Conservation (phyloP, 352 stramenopile genomes). For the Pythium sukuiense region DNA sequence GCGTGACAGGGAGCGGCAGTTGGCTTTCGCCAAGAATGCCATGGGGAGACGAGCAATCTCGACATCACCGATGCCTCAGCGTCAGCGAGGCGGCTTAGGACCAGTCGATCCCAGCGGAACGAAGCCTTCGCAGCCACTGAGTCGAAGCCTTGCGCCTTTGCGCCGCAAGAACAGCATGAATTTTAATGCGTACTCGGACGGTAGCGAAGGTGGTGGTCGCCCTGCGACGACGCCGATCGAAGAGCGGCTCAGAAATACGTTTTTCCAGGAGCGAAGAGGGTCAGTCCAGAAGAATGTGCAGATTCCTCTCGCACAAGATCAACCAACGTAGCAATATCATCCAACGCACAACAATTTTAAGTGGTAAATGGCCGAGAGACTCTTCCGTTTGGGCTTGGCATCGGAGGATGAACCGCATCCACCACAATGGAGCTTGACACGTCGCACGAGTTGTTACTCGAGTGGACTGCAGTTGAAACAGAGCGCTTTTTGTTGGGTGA, state of each 20-base stretch:
- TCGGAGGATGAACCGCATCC: not conserved
- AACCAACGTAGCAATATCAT: not conserved
- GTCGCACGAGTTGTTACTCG: not conserved
- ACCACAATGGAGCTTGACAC: not conserved
- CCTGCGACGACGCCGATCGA: conserved; percentile 37
- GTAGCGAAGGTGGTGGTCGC: not conserved
- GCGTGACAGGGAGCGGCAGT: conserved; percentile 43
- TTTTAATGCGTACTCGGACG: conserved; percentile 17
- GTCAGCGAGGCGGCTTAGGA: not conserved
- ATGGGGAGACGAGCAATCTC: conserved; percentile 38
- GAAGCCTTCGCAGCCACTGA: not conserved
- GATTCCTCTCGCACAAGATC: not conserved
- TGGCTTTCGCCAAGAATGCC: conserved; percentile 36
- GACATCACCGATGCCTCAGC: conserved; percentile 26
- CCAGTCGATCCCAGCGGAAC: not conserved
- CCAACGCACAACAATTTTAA: not conserved
- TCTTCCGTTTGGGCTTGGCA: not conserved
- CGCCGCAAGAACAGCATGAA: conserved; percentile 14
- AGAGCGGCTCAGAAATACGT: conserved; percentile 35
- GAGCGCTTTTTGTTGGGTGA: conserved; percentile 10
- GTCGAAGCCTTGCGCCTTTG: not conserved
- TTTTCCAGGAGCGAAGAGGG: conserved; percentile 26
- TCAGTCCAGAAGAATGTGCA: not conserved
- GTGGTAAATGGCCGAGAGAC: not conserved
- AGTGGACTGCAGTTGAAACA: not conserved